Conservation (phyloP, 2,329 filamentous ascomycete genomes). For the Fusarium paranaense region DNA sequence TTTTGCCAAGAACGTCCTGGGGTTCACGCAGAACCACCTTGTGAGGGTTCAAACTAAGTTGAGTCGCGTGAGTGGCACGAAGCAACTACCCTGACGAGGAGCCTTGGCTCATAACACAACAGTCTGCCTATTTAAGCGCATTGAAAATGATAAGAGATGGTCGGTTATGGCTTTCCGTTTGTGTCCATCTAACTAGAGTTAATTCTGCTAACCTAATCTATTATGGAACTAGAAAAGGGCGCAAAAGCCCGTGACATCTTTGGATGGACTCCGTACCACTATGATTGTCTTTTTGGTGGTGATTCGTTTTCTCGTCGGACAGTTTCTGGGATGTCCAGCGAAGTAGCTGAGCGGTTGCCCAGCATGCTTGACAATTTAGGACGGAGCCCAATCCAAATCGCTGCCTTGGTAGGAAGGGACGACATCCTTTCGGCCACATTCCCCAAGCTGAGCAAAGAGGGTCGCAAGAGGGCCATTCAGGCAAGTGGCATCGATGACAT, state of each 20-base stretch:
- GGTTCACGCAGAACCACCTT: neutral
- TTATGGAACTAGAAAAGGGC: accelerated
- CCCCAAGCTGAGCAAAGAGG: accelerated
- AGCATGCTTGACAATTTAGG: neutral
- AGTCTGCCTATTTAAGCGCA: too few species aligned
- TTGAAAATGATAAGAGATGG: neutral
- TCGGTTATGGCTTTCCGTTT: neutral
- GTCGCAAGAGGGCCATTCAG: neutral
- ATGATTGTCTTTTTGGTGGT: neutral
- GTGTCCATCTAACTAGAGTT: accelerated
- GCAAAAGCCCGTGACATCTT: neutral
- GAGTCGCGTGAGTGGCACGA: accelerated
- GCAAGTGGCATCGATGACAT: neutral
- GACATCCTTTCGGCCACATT: accelerated
- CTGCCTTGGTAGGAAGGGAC: accelerated
- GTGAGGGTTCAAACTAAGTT: accelerated
- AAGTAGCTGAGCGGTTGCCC: neutral
- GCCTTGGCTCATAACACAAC: neutral
- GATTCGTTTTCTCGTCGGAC: too few species aligned
- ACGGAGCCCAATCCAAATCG: neutral
- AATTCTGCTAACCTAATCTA: neutral
- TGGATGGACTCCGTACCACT: neutral
- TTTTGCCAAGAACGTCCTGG: neutral
- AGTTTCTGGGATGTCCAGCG: too few species aligned
- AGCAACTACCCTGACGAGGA: neutral